Evolutionary conservation across 2,329 filamentous ascomycete genomes (phyloP), one percentile per base, ranked within the genome.

Genomic region (Colletotrichum sp.): DNA sequence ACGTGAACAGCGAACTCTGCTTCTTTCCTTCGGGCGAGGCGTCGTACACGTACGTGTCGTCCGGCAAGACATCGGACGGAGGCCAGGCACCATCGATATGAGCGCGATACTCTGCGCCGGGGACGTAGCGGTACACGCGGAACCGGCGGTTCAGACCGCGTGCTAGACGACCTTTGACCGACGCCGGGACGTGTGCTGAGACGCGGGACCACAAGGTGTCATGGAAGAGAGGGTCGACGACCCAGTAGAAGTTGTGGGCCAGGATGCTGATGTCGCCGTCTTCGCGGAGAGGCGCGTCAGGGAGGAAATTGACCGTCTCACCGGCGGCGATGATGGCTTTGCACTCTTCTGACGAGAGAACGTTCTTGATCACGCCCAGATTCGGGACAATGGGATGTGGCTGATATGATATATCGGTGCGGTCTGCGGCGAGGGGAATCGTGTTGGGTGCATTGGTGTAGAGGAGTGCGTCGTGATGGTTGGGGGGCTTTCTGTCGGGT

Each of bases 11-110:
- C 0, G 92, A 93, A 30, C 92, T 93, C 81, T 94, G 93, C 78
- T 89, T 91, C 34, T 89, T 89, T 0, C 85, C 86, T 1, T 86
- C 76, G 0, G 93, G 92, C 2, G 93, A 94, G 2, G 89, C 85
- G 78, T 95, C 93, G 82, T 94, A 95, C 5, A 93, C 87, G 72
- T 95, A 95, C 1, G 85, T 88, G 77, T 90, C 88, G 68, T 89
- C 86, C 0, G 90, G 84, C 2, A 89, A 83, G 60, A 94, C 92
- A 3, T 92, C 92, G 0, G 93, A 94, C 0, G 93, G 93, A 15
- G 93, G 93, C 93, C 93, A 95, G 0, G 93, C 93, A 9, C 93
- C 93, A 78, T 95, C 88, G 75, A 95, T 94, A 78, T 95, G 93
- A 75, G 90, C 92, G 9, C 93, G 87, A 80, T 95, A 95, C 81